Percentiles rank a stretch among this genome's conserved stretches.
These are phyloP conservation scores for Tolypocladium sp. DNA, from an alignment of 2,329 filamentous ascomycete genomes.

Conservation along the genomic window DNA sequence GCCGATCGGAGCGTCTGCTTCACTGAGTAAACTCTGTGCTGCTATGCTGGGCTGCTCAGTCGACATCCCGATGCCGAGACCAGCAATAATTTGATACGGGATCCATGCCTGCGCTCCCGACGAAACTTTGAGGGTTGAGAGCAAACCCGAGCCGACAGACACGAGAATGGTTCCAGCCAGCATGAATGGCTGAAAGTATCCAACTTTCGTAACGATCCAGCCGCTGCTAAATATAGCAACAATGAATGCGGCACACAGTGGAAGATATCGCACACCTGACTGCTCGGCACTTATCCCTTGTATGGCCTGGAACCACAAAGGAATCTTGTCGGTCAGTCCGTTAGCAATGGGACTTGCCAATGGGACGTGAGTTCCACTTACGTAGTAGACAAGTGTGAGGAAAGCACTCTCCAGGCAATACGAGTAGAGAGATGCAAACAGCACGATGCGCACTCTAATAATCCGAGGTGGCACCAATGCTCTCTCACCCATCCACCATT, in stretches of 20 bases:
- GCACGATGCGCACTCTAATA: background rate
- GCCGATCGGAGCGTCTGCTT: background rate
- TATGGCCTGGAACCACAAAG: background rate
- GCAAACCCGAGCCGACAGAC: background rate
- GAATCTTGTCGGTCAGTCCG: background rate
- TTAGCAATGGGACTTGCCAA: background rate
- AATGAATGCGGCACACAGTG: background rate
- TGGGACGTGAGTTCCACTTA: background rate
- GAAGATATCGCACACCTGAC: background rate
- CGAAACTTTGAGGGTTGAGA: background rate
- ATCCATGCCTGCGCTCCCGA: background rate
- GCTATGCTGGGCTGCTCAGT: conserved; percentile 1
- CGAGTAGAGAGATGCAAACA: background rate
- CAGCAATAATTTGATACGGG: background rate
- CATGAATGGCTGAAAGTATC: conserved; percentile 1
- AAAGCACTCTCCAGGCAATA: background rate
- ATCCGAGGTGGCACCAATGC: background rate
- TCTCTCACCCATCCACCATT: conserved; percentile 1
- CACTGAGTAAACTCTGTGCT: background rate
- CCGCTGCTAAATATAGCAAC: background rate
- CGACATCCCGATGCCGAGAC: background rate
- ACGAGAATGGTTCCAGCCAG: background rate
- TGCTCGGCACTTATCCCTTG: background rate
- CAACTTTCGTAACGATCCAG: background rate
- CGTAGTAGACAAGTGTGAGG: background rate